A percentile compares a stretch with the other conserved stretches of the same genome.
These are phyloP conservation scores for Populus euphratica DNA, from an alignment of 345 rosid species.

Conservation along the genomic window DNA sequence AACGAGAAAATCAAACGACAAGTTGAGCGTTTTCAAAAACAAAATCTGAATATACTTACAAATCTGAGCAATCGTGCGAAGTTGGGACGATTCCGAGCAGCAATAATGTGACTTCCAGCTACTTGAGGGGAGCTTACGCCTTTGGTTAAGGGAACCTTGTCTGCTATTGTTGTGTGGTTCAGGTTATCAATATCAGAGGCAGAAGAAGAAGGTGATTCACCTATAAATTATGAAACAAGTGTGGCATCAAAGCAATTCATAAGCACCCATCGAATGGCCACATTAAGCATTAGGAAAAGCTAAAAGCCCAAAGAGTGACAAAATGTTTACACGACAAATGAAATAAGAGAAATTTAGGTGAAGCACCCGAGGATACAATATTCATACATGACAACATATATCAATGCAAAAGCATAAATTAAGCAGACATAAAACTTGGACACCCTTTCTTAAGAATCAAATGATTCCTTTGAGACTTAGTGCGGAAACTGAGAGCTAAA, in stretches of 20 bases:
- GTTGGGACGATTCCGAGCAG: constrained; percentile 61
- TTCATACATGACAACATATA: background rate
- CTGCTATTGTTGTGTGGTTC: constrained; percentile 64
- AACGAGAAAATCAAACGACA: background rate
- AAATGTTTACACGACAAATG: background rate
- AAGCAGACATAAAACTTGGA: background rate
- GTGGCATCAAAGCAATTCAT: constrained; percentile 4
- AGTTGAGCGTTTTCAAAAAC: background rate
- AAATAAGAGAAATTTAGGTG: background rate
- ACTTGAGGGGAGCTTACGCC: constrained; percentile 74
- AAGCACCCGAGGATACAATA: background rate
- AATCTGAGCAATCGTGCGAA: constrained; percentile 61
- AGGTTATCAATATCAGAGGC: constrained; percentile 93
- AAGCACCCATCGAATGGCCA: background rate
- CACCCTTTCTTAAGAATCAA: background rate
- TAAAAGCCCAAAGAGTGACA: background rate
- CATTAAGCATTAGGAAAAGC: background rate
- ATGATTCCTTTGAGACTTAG: background rate
- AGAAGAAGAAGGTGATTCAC: constrained; percentile 98
- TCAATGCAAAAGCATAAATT: background rate
- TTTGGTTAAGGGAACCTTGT: constrained; percentile 59
- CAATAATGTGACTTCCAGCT: constrained; percentile 57
- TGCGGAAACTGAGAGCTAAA: background rate
- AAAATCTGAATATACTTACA: constrained; percentile 52
- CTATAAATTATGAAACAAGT: constrained; percentile 33